Evolutionary conservation across 2,329 filamentous ascomycete species (phyloP), one percentile per base, ranked within the genome.

Genomic region (Hortaea sp.): DNA sequence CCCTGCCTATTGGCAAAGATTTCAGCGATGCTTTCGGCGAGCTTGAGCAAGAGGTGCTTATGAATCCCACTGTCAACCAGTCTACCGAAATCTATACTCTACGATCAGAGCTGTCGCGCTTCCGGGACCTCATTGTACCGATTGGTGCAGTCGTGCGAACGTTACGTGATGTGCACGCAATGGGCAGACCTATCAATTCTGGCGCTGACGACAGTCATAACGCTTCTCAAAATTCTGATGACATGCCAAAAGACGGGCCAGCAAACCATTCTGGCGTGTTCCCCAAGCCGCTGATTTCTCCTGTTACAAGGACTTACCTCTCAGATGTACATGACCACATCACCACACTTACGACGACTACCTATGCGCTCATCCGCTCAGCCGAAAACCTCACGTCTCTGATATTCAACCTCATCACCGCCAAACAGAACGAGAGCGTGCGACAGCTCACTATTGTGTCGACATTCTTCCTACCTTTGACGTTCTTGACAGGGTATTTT

Each of bases 371-470:
- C 72, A 81, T 87, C 53, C 76, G 81, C 48, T 80, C 84, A 12
- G 72, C 76, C 1, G 74, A 78, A 59, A 87, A 88, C 58, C 81
- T 94, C 69, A 94, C 94, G 55, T 84, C 86, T 54, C 73, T 95
- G 30, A 95, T 95, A 50, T 95, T 95, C 75, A 95, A 95, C 69
- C 92, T 85, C 27, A 89, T 95, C 53, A 81, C 85, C 40, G 84
- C 88, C 2, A 82, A 81, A 51, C 89, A 95, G 64, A 95, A 95
- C 64, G 87, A 94, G 66, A 86, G 79, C 46, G 92, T 95, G 82
- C 89, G 86, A 63, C 85, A 90, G 59, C 73, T 95, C 42, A 94
- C 88, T 0, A 73, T 85, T 6, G 85, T 90, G 11, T 94, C 88
- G 10, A 92, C 92, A 53, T 82, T 95, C 60, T 95, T 95, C 65